Percentiles rank a stretch among this genome's conserved stretches.
Evolutionary conservation across 352 stramenopile species (phyloP).

Genomic region (Phytophthora ohioensis): DNA sequence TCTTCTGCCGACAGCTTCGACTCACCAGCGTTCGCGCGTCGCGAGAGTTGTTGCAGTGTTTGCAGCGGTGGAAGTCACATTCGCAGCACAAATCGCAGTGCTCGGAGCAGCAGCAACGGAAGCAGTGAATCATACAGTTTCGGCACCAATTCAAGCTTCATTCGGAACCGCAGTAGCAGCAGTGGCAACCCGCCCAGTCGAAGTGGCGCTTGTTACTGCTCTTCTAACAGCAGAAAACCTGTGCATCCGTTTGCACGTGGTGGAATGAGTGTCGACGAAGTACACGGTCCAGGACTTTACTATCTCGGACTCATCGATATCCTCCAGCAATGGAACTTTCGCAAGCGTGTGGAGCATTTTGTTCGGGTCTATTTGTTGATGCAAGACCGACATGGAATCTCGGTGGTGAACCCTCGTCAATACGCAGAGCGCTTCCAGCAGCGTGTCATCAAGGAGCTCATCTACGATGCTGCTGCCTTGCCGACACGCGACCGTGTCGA

Average conservation of each 20-base stretch:
- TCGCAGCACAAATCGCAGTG: constrained; percentile 30
- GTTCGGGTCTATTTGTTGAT: constrained; percentile 74
- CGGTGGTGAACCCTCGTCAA: constrained; percentile 71
- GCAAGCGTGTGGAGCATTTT: constrained; percentile 92
- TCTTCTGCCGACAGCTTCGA: constrained; percentile 64
- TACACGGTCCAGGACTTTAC: constrained; percentile 93
- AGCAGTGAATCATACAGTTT: constrained; percentile 36
- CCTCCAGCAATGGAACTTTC: constrained; percentile 94
- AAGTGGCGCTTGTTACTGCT: constrained; percentile 17
- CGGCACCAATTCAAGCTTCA: constrained; percentile 35
- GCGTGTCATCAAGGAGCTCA: constrained; percentile 77
- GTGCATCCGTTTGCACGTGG: constrained; percentile 57
- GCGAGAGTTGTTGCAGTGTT: constrained; percentile 32
- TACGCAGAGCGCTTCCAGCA: constrained; percentile 85
- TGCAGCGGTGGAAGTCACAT: constrained; percentile 24
- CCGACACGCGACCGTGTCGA: constrained; percentile 39
- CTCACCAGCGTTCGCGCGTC: constrained; percentile 36
- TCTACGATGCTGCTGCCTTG: constrained; percentile 58
- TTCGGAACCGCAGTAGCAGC: constrained; percentile 45
- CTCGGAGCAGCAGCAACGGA: constrained; percentile 35
- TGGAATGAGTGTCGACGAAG: constrained; percentile 83
- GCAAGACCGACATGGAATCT: constrained; percentile 80
- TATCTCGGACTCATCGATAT: constrained; percentile 97
- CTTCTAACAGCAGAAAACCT: constrained; percentile 51
- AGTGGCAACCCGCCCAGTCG: constrained; percentile 23